Evolutionary conservation across 768 basidiomycete genomes (phyloP).

Genomic region (Tremella yokohamensis): DNA sequence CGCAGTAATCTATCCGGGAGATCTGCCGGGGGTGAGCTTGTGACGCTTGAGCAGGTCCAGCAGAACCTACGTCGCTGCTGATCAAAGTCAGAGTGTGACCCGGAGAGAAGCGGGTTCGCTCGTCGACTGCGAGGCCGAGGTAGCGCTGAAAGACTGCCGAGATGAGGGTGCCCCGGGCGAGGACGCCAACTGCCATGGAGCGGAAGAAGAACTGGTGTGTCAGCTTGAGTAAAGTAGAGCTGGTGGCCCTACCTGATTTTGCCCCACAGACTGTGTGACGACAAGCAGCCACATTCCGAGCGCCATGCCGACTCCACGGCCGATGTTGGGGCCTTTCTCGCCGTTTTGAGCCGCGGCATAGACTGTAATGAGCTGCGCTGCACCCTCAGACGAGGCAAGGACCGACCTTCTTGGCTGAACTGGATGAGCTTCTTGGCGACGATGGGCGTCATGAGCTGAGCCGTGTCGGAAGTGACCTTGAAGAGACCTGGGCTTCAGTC

Average conservation of each 20-base stretch:
- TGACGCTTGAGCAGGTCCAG: not conserved
- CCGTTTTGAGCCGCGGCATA: conserved; percentile 35
- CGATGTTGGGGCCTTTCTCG: conserved; percentile 35
- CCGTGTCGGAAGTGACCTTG: conserved; percentile 46
- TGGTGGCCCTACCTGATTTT: conserved; percentile 39
- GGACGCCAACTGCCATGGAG: conserved; percentile 46
- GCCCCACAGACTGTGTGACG: conserved; percentile 41
- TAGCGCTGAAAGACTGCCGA: conserved; percentile 36
- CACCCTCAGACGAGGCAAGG: not conserved
- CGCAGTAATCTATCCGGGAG: conserved; percentile 53
- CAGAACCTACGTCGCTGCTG: conserved; percentile 59
- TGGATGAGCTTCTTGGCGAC: conserved; percentile 53
- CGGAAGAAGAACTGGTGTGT: conserved; percentile 47
- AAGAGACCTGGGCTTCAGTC: conserved; percentile 25
- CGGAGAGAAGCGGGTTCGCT: conserved; percentile 49
- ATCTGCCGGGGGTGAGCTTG: conserved; percentile 12
- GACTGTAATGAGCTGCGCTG: conserved; percentile 15
- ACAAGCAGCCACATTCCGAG: conserved; percentile 44
- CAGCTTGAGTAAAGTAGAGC: not conserved
- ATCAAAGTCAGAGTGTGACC: conserved; percentile 50
- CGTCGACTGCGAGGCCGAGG: conserved; percentile 21
- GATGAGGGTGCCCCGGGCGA: conserved; percentile 44
- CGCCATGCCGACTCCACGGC: conserved; percentile 46
- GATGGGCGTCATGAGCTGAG: conserved; percentile 41
- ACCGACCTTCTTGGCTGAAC: conserved; percentile 34